These are phyloP conservation scores for Aristolochia contorta DNA, from an alignment of 164 flowering plant genomes.

Conservation along the genomic window DNA sequence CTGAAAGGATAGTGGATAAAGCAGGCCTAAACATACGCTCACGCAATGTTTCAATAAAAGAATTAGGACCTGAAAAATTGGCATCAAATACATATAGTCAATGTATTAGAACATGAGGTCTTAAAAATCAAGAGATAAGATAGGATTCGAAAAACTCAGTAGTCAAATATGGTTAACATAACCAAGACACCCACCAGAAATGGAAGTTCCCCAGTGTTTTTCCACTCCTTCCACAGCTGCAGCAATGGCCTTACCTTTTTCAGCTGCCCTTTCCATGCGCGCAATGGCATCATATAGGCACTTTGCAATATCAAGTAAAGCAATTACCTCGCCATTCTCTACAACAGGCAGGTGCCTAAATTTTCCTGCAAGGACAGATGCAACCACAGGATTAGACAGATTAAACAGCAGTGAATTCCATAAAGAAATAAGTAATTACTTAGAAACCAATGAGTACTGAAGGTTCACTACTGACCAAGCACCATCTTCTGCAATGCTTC, in stretches of 20 bases:
- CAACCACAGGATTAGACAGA: neutral
- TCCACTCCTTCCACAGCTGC: conserved; percentile 99
- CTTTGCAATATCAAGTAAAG: conserved; percentile 94
- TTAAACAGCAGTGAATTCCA: neutral
- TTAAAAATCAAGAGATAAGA: conserved; percentile 1
- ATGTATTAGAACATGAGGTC: too few relatives aligned
- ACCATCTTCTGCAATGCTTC: conserved; percentile 99
- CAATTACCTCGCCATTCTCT: conserved; percentile 95
- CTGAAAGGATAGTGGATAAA: conserved; percentile 74
- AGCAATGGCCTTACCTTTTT: conserved; percentile 98
- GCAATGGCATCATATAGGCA: conserved; percentile 99
- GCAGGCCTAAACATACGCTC: conserved; percentile 87
- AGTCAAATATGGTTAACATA: neutral
- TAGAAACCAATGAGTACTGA: neutral
- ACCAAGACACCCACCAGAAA: conserved; percentile 48
- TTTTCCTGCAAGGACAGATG: conserved; percentile 49
- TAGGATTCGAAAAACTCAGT: too few relatives aligned
- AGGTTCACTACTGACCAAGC: conserved; percentile 45
- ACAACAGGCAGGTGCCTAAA: conserved; percentile 99
- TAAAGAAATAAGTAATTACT: neutral
- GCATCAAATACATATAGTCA: neutral
- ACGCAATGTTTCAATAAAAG: conserved; percentile 81
- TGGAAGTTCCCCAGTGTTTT: conserved; percentile 78
- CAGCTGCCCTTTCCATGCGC: conserved; percentile 97
- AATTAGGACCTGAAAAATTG: conserved; percentile 52